A percentile compares a stretch with the other conserved stretches of the same genome.
These are phyloP conservation scores for Raffaelea arxii DNA, from an alignment of 2,329 filamentous ascomycete genomes.

Conservation along the genomic window DNA sequence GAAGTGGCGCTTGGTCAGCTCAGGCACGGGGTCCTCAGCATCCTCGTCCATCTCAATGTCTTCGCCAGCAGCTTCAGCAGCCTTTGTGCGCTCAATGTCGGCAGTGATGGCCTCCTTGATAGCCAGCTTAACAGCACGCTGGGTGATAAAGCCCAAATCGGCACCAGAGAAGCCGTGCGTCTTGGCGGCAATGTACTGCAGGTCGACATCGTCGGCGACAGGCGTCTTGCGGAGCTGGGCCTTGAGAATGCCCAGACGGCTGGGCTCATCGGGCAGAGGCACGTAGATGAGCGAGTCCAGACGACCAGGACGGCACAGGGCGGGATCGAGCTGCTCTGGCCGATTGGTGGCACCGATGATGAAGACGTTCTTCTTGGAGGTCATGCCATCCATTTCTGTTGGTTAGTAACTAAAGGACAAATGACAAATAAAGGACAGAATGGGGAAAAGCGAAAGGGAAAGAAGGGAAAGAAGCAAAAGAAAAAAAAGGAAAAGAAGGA, in stretches of 20 bases:
- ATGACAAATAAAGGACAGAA: background rate
- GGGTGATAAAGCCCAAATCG: slow-evolving; percentile 97
- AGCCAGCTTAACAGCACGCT: slow-evolving; percentile 97
- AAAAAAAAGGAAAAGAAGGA: too few relatives aligned
- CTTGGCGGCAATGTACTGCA: slow-evolving; percentile 88
- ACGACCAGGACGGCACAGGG: slow-evolving; percentile 95
- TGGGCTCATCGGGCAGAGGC: slow-evolving; percentile 84
- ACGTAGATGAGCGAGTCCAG: slow-evolving; percentile 98
- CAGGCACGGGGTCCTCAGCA: slow-evolving; percentile 83
- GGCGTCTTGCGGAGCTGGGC: slow-evolving; percentile 98
- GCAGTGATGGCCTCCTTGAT: slow-evolving; percentile 91
- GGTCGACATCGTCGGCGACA: slow-evolving; percentile 75
- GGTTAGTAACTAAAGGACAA: background rate
- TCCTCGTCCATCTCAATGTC: slow-evolving; percentile 78
- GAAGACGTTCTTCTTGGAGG: slow-evolving; percentile 99
- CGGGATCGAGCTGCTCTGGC: slow-evolving; percentile 96
- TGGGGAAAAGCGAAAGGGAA: background rate
- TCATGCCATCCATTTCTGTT: slow-evolving; percentile 97
- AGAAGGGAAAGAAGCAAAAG: too few relatives aligned
- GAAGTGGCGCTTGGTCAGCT: slow-evolving; percentile 93
- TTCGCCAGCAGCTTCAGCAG: slow-evolving; percentile 75
- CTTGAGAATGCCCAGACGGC: slow-evolving; percentile 81
- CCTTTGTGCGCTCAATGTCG: slow-evolving; percentile 86
- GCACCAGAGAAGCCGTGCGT: slow-evolving; percentile 99
- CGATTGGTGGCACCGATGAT: slow-evolving; percentile 98